Conservation (phyloP, 2,329 filamentous ascomycete species). For the Orbilia javanica region DNA sequence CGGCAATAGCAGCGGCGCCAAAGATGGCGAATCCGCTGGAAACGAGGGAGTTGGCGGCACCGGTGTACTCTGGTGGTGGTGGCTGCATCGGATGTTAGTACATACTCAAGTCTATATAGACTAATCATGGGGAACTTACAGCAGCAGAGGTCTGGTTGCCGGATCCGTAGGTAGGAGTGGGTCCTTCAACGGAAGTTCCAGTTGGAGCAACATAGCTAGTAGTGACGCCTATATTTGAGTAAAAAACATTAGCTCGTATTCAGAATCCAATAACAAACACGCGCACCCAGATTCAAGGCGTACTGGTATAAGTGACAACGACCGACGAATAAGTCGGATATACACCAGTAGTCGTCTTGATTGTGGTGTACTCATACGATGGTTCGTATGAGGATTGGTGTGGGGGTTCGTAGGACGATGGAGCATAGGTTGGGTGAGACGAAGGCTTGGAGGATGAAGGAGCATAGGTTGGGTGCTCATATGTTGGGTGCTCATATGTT, state of each 20-base stretch:
- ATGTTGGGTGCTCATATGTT: conserved; percentile 15
- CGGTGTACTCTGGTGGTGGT: conserved; percentile 51
- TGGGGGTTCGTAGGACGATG: conserved; percentile 23
- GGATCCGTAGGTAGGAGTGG: conserved; percentile 27
- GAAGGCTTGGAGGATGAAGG: conserved; percentile 1
- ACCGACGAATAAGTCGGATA: conserved; percentile 30
- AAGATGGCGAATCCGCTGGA: conserved; percentile 29
- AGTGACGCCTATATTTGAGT: background rate
- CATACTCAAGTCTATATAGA: background rate
- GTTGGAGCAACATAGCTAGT: conserved; percentile 17
- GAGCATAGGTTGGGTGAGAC: conserved; percentile 37
- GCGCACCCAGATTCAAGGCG: conserved; percentile 23
- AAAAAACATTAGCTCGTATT: conserved; percentile 18
- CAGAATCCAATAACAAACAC: background rate
- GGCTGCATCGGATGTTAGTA: conserved; percentile 17
- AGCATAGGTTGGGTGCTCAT: conserved; percentile 17
- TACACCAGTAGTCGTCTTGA: conserved; percentile 45
- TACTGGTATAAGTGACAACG: conserved; percentile 39
- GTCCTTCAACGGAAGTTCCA: conserved; percentile 5
- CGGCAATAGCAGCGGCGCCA: conserved; percentile 33
- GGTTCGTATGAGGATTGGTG: conserved; percentile 25
- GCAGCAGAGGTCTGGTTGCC: conserved; percentile 31
- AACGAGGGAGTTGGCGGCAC: conserved; percentile 41
- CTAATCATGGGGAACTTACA: conserved; percentile 30
- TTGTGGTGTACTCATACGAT: conserved; percentile 38